Conservation (phyloP, 345 rosid genomes). For the Citrus medica region DNA sequence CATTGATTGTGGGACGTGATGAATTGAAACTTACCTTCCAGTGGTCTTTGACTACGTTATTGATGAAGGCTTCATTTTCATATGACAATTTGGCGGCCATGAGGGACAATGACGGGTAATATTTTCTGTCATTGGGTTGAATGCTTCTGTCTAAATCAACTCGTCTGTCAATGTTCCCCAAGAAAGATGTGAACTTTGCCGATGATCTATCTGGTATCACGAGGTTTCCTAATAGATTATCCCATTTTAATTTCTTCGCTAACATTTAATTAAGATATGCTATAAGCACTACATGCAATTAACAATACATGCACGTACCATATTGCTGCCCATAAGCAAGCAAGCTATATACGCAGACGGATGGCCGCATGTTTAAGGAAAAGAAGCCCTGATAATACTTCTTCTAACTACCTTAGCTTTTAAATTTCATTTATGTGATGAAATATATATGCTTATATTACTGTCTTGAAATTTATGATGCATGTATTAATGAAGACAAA, state of each 20-base stretch:
- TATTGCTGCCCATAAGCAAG: background rate
- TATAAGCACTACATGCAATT: background rate
- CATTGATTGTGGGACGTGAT: background rate
- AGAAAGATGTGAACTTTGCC: constrained; percentile 29
- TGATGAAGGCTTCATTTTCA: constrained; percentile 38
- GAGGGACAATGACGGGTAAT: constrained; percentile 39
- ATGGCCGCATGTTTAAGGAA: background rate
- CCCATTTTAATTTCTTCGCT: background rate
- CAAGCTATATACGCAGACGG: background rate
- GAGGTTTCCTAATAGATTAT: constrained; percentile 37
- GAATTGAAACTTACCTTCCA: constrained; percentile 37
- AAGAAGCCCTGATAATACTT: background rate
- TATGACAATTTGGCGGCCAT: constrained; percentile 60
- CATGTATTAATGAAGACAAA: background rate
- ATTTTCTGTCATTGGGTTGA: constrained; percentile 22
- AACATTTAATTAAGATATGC: background rate
- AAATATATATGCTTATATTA: background rate
- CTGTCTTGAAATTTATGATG: background rate
- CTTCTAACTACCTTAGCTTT: no score
- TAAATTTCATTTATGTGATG: background rate
- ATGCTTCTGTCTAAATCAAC: constrained; percentile 38
- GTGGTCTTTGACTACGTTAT: constrained; percentile 20
- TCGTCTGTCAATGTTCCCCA: constrained; percentile 38
- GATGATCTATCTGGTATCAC: constrained; percentile 38
- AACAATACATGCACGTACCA: no score